These are phyloP conservation scores for Verticillium nubilum DNA, from an alignment of 2,329 filamentous ascomycete genomes.

Conservation along the genomic window DNA sequence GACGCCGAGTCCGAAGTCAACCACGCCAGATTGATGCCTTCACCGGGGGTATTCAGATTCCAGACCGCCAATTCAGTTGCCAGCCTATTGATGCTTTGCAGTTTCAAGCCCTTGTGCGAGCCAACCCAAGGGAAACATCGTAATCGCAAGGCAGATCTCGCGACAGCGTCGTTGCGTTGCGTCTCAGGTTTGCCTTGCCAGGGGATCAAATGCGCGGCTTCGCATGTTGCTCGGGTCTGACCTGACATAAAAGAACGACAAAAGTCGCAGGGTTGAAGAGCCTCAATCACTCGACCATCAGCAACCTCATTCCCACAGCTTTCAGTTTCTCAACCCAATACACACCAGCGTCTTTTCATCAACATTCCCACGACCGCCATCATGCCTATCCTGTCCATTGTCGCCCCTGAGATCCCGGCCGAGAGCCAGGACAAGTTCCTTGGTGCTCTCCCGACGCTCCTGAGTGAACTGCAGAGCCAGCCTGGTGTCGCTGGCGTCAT, in stretches of 20 bases:
- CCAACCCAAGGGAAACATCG: background rate
- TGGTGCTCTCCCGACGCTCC: constrained; percentile 2
- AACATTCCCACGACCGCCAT: background rate
- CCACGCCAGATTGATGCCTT: background rate
- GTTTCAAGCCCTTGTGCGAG: background rate
- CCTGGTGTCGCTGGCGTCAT: constrained; percentile 3
- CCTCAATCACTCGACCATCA: background rate
- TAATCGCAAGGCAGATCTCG: background rate
- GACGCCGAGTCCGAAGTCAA: background rate
- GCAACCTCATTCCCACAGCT: background rate
- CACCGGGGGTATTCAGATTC: background rate
- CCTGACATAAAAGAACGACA: background rate
- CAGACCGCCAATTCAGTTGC: background rate
- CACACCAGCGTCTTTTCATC: background rate
- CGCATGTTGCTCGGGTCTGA: background rate
- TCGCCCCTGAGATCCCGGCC: constrained; percentile 3
- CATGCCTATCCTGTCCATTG: constrained; percentile 6
- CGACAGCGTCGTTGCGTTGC: background rate
- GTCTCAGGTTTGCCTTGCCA: background rate
- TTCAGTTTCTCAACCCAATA: background rate
- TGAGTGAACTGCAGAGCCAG: constrained; percentile 4
- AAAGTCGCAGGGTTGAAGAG: background rate
- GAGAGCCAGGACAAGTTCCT: constrained; percentile 10
- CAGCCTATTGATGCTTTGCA: background rate
- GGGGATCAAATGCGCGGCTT: background rate